Percentiles rank a stretch among this genome's conserved stretches.
Conservation (phyloP, 2,329 filamentous ascomycete genomes). For the Anisogramma anomala region DNA sequence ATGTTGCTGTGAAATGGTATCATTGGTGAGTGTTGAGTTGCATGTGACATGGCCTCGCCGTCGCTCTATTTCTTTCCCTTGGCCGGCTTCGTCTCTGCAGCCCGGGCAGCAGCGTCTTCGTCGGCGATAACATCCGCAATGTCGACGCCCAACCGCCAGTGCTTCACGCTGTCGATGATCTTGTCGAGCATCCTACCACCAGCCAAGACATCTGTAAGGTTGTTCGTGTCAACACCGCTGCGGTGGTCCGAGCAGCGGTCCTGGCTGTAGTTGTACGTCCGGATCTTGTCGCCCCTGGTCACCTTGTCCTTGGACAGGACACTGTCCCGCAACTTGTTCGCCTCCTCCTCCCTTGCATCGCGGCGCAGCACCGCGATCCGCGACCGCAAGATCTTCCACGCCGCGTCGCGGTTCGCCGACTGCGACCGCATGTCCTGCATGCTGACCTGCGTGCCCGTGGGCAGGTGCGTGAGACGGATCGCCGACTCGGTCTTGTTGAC, state of each 20-base stretch:
- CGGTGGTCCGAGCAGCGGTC: conserved; percentile 82
- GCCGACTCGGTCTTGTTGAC: conserved; percentile 98
- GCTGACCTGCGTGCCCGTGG: conserved; percentile 73
- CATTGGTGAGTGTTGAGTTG: background rate
- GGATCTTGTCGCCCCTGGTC: conserved; percentile 84
- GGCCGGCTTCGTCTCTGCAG: conserved; percentile 15
- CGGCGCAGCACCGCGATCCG: conserved; percentile 68
- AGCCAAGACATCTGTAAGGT: conserved; percentile 66
- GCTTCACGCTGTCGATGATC: conserved; percentile 66
- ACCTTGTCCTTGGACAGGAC: conserved; percentile 71
- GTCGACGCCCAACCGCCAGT: conserved; percentile 66
- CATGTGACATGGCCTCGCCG: background rate
- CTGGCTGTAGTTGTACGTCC: conserved; percentile 73
- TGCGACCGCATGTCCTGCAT: conserved; percentile 93
- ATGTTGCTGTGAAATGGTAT: too few relatives aligned
- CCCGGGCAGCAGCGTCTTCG: conserved; percentile 40
- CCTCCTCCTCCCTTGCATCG: conserved; percentile 74
- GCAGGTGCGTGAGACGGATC: conserved; percentile 80
- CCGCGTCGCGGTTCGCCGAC: conserved; percentile 74
- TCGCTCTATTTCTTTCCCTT: conserved; percentile 15
- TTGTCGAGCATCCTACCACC: conserved; percentile 60
- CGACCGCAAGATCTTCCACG: conserved; percentile 75
- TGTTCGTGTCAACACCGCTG: conserved; percentile 66
- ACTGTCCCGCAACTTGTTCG: conserved; percentile 60
- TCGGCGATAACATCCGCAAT: conserved; percentile 58